phyloP scores from a whole-genome alignment of 495 filamentous ascomycete genomes.

The Aspergillus taichungensis region DNA sequence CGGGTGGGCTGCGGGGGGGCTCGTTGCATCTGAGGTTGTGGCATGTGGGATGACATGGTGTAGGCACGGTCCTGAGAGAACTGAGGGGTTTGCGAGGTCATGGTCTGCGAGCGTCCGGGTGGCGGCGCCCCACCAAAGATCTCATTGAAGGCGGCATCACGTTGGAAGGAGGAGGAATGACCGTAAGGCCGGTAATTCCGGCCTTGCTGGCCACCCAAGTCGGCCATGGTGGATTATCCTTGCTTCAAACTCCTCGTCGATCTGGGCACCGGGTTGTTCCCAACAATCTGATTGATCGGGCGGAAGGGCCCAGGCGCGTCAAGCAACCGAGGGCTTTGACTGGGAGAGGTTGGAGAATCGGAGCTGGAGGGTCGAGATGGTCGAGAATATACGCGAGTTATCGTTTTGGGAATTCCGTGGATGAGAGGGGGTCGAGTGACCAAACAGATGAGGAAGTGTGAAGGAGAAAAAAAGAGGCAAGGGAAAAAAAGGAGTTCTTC shows the following conservation, averaged over 20 bases:
- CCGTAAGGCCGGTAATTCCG: conserved; percentile 62
- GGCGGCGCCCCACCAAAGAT: conserved; percentile 89
- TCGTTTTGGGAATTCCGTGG: no score
- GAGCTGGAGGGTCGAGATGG: no score
- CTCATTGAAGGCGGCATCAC: conserved; percentile 91
- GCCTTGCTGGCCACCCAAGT: conserved; percentile 68
- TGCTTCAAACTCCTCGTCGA: not conserved
- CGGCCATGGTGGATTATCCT: conserved; percentile 54
- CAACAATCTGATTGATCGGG: no score
- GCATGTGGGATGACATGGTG: conserved; percentile 68
- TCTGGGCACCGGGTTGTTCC: no score
- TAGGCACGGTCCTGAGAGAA: conserved; percentile 62
- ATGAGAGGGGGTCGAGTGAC: no score
- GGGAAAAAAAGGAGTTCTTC: no score
- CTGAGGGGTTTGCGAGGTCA: conserved; percentile 60
- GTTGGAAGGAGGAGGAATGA: conserved; percentile 61
- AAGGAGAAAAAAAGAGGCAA: no score
- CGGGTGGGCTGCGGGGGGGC: conserved; percentile 50
- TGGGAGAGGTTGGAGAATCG: no score
- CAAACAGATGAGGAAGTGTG: no score
- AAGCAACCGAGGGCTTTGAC: no score
- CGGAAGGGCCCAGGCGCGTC: no score
- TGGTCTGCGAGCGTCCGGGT: conserved; percentile 79
- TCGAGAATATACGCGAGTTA: no score
- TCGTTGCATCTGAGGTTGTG: conserved; percentile 40